Percentiles rank a stretch among this genome's conserved stretches.
These are phyloP conservation scores for Canavalia ensiformis DNA, from an alignment of 306 rosid genomes.

Conservation along the genomic window DNA sequence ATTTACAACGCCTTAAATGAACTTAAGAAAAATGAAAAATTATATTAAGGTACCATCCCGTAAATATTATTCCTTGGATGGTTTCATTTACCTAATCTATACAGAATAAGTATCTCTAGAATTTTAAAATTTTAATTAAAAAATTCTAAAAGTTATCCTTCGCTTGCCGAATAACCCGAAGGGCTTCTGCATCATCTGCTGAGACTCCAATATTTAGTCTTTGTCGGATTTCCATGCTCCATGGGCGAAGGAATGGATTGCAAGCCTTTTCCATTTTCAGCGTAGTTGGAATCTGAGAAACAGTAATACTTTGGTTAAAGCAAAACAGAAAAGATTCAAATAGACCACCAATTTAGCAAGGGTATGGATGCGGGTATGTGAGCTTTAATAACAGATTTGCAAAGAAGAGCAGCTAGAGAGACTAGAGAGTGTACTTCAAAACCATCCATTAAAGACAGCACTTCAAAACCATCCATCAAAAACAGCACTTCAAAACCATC, in stretches of 20 bases:
- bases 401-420: constrained; percentile 12
- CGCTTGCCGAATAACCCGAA: constrained; percentile 77
- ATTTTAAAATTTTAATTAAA: constrained; percentile 36
- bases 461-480: constrained; percentile 14
- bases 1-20: constrained; percentile 42
- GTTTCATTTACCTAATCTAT: constrained; percentile 56
- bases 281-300: constrained; percentile 81
- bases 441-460: constrained; percentile 9
- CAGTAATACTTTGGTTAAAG: background rate
- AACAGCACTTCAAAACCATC: constrained; percentile 19
- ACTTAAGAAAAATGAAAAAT: constrained; percentile 28
- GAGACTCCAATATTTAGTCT: constrained; percentile 65
- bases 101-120: constrained; percentile 45
- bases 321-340: constrained; percentile 14
- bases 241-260: constrained; percentile 92
- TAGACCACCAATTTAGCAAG: constrained; percentile 11
- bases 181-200: constrained; percentile 76
- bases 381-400: constrained; percentile 13
- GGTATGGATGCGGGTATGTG: background rate
- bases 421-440: background rate
- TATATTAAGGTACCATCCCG: constrained; percentile 33
- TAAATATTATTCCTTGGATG: constrained; percentile 33
- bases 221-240: constrained; percentile 74
- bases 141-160: constrained; percentile 73
- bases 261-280: constrained; percentile 85